Evolutionary conservation across 345 rosid genomes (phyloP).

Genomic region (Hevea brasiliensis): DNA sequence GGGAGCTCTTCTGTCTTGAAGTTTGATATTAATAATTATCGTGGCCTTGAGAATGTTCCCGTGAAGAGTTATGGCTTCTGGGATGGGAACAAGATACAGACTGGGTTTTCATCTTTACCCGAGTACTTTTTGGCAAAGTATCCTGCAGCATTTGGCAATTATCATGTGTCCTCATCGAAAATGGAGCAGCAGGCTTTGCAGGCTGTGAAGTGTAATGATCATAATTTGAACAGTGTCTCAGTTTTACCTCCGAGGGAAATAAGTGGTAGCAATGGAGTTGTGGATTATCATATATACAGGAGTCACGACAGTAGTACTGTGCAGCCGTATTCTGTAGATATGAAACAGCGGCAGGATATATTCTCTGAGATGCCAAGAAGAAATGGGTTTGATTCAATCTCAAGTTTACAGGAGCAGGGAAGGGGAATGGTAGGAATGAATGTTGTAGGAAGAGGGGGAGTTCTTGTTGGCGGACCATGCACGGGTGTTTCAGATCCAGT

Average conservation of each 20-base stretch:
- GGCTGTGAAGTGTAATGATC: slow-evolving; percentile 33
- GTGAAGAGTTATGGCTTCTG: slow-evolving; percentile 70
- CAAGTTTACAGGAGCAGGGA: slow-evolving; percentile 49
- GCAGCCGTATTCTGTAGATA: slow-evolving; percentile 43
- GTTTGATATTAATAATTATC: slow-evolving; percentile 46
- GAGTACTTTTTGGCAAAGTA: slow-evolving; percentile 71
- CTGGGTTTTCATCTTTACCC: slow-evolving; percentile 70
- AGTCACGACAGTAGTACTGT: slow-evolving; percentile 37
- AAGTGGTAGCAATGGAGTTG: slow-evolving; percentile 39
- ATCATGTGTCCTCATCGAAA: slow-evolving; percentile 33
- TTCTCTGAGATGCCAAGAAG: slow-evolving; percentile 43
- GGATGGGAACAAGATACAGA: slow-evolving; percentile 82
- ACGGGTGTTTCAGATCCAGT: slow-evolving; percentile 59
- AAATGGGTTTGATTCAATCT: slow-evolving; percentile 46
- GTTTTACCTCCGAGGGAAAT: slow-evolving; percentile 37
- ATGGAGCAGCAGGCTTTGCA: slow-evolving; percentile 45
- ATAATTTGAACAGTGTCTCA: slow-evolving; percentile 34
- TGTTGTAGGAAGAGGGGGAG: slow-evolving; percentile 46
- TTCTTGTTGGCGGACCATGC: slow-evolving; percentile 45
- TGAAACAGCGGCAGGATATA: slow-evolving; percentile 50
- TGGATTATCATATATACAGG: slow-evolving; percentile 46
- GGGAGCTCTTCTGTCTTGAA: slow-evolving; percentile 36
- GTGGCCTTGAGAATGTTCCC: slow-evolving; percentile 59
- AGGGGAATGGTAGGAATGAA: slow-evolving; percentile 50
- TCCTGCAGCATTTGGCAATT: slow-evolving; percentile 66